Base-by-base conservation (phyloP, 805 yeast species). In the Yarrowia divulgata region DNA sequence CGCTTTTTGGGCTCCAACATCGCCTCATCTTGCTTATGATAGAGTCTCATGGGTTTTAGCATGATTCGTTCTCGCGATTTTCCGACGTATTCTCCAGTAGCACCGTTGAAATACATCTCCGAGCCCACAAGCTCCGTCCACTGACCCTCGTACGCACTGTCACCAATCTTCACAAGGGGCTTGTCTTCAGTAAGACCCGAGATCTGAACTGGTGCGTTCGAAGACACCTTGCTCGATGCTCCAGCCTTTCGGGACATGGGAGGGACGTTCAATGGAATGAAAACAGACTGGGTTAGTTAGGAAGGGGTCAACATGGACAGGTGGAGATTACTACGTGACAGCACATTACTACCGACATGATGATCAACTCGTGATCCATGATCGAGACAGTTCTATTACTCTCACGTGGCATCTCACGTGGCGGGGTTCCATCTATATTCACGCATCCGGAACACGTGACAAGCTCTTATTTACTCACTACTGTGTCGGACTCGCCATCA, bases 71-170 rank as follows among this genome's bases (percentile, higher is more conserved):
- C 70, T 5, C 76, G 60, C 0, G 77, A 58, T 50, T 70, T 68
- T 29, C 77, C 79, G 14, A 74, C 49, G 16, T 73, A 58, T 18
- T 72, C 73, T 39, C 78, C 78, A 14, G 77, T 78, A 16, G 71
- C 67, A 8, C 69, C 66, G 16, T 72, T 71, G n/a, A 78, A 73
- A 37, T 78, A 84, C 50, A 86, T 75, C 71, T 86, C 97, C 0
- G 96, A 90, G 0, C 98, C 98, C 1, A 91, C 88, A 2, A 91
- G 78, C 68, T 85, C 85, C 52, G 84, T 82, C 97, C 98, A 93
- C 29, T 82, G 79, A 1, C 97, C 95, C 77, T 87, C 86, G 76
- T 87, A 91, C 4, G 91, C 78, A 46, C 84, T 81, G 66, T 84
- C 83, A 49, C 89, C 88, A 14, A 87, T 79, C 73, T 85, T 86